Evolutionary conservation across 371 early-diverging fungal genomes (phyloP).

Genomic region (Mortierella sp.): DNA sequence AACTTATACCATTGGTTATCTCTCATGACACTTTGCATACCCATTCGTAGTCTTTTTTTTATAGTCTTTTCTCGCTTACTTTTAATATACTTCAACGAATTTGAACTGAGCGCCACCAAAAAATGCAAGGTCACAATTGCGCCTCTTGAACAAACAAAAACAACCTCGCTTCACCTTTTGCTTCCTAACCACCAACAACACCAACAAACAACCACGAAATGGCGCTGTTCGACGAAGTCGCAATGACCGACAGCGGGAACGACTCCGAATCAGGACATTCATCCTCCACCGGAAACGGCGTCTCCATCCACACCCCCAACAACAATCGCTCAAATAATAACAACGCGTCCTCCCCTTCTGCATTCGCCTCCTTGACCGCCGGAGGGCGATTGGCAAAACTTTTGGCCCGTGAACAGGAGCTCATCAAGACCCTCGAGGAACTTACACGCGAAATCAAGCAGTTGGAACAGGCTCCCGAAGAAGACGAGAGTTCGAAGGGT

Average conservation of each 20-base stretch:
- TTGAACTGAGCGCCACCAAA: conserved; percentile 6
- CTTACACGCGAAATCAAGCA: conserved; percentile 41
- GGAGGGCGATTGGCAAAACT: conserved; percentile 43
- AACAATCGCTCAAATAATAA: not conserved
- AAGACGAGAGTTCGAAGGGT: conserved; percentile 6
- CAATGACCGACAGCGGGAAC: conserved; percentile 57
- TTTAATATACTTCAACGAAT: not conserved
- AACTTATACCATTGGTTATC: not conserved
- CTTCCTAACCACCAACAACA: not conserved
- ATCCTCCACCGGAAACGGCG: conserved; percentile 16
- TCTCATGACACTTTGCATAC: not conserved
- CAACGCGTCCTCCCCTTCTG: conserved; percentile 12
- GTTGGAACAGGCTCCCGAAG: conserved; percentile 35
- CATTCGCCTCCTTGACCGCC: conserved; percentile 22
- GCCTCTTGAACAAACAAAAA: not conserved
- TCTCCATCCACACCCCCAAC: not conserved
- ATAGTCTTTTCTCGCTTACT: not conserved
- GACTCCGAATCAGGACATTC: conserved; percentile 51
- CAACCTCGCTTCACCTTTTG: not conserved
- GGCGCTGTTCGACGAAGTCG: conserved; percentile 49
- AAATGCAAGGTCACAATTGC: not conserved
- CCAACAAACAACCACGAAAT: conserved; percentile 15
- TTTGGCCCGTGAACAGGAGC: conserved; percentile 46
- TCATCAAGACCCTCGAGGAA: conserved; percentile 46
- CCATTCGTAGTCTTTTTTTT: not conserved